Conservation (phyloP, 345 rosid species). For the Mangifera indica region DNA sequence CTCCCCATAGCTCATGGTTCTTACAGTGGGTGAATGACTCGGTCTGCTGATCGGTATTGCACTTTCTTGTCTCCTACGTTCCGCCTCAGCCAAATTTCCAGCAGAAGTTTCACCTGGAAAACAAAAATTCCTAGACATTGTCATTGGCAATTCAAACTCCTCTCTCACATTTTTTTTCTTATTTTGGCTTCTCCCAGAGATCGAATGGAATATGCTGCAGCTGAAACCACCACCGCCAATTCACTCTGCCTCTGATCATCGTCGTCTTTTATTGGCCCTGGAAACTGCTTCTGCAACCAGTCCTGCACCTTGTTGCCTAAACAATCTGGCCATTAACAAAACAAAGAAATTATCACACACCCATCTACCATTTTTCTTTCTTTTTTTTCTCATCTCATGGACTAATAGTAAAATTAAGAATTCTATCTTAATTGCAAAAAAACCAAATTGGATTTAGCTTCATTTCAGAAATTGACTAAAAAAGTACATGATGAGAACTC, state of each 20-base stretch:
- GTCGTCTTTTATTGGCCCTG: constrained; percentile 33
- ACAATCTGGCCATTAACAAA: constrained; percentile 11
- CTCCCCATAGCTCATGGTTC: not conserved
- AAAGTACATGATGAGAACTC: not conserved
- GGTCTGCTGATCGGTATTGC: too few species aligned
- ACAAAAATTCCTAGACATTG: too few species aligned
- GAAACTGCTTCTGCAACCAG: constrained; percentile 41
- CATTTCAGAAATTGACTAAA: too few species aligned
- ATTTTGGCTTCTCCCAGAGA: constrained; percentile 42
- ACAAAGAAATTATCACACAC: too few species aligned
- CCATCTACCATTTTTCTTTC: too few species aligned
- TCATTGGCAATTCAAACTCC: constrained; percentile 24
- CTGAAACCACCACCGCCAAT: constrained; percentile 60
- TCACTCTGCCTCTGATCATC: constrained; percentile 33
- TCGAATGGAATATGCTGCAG: constrained; percentile 47
- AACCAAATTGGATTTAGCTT: not conserved
- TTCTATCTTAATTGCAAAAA: not conserved
- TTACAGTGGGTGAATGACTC: too few species aligned
- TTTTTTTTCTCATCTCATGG: not conserved
- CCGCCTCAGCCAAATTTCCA: constrained; percentile 15
- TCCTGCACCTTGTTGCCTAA: constrained; percentile 36
- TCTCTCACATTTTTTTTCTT: constrained; percentile 37
- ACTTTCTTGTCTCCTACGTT: constrained; percentile 19
- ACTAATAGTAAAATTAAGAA: not conserved
- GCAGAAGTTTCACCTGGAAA: constrained; percentile 37